phyloP scores from a whole-genome alignment of 805 yeast species.

The Wickerhamomyces bovis region DNA sequence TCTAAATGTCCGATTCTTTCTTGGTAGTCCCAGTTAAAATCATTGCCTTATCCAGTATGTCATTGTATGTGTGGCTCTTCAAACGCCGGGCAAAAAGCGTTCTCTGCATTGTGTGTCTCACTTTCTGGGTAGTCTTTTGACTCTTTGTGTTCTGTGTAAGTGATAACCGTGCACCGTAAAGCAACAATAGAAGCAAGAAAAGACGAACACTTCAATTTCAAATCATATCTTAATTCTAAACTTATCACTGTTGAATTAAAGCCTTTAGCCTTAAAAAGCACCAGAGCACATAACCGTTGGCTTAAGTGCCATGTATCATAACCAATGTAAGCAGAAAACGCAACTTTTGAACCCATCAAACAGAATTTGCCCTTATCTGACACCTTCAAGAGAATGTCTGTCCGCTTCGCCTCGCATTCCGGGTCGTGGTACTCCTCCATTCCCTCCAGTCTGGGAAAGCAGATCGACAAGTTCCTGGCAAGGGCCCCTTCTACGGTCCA shows the following conservation, averaged over 20 bases:
- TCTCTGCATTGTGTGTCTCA: not conserved
- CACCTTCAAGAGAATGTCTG: not conserved
- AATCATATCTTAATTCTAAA: too few species aligned
- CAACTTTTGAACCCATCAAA: too few species aligned
- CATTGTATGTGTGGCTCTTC: not conserved
- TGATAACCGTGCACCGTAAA: too few species aligned
- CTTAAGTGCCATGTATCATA: not conserved
- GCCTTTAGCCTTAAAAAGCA: too few species aligned
- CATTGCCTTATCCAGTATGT: too few species aligned
- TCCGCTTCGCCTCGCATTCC: conserved; percentile 54
- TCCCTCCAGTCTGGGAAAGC: conserved; percentile 36
- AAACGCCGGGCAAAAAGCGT: not conserved
- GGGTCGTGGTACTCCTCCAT: conserved; percentile 81
- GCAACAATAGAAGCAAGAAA: too few species aligned
- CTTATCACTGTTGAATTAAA: too few species aligned
- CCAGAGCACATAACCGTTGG: not conserved
- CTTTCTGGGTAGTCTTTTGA: too few species aligned
- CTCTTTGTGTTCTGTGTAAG: too few species aligned
- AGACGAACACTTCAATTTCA: too few species aligned
- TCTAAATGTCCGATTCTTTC: too few species aligned
- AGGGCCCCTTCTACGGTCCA: conserved; percentile 28
- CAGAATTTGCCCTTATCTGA: not conserved
- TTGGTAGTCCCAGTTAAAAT: too few species aligned
- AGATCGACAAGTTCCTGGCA: conserved; percentile 43
- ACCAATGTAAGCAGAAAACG: not conserved